Evolutionary conservation across 352 stramenopile species (phyloP).

Genomic region (Albugo candida): DNA sequence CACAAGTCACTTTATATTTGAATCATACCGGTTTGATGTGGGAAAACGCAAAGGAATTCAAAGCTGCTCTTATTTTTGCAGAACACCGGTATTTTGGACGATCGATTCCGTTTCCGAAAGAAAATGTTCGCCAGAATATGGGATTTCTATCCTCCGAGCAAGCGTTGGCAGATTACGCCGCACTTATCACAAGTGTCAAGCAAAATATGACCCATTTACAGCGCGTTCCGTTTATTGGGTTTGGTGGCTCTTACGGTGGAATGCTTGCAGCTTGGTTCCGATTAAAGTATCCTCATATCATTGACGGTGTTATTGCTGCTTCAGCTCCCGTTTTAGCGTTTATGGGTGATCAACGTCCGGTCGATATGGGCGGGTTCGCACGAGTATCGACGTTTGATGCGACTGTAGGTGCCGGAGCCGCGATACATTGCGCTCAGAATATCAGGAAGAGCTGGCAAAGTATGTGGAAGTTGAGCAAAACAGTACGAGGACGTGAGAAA

Average conservation of each 20-base stretch:
- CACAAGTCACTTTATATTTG: constrained; percentile 86
- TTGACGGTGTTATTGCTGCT: constrained; percentile 82
- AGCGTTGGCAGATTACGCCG: constrained; percentile 77
- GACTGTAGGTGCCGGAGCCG: constrained; percentile 37
- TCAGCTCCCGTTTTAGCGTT: constrained; percentile 78
- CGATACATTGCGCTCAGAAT: constrained; percentile 51
- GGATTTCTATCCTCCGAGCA: constrained; percentile 72
- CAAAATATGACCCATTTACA: constrained; percentile 13
- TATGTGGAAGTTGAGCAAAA: constrained; percentile 33
- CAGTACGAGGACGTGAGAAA: constrained; percentile 17
- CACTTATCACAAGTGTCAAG: constrained; percentile 35
- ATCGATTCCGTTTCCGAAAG: constrained; percentile 55
- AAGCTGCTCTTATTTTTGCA: constrained; percentile 87
- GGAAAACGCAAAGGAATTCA: constrained; percentile 83
- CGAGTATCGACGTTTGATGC: constrained; percentile 19
- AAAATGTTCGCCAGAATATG: constrained; percentile 28
- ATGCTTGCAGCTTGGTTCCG: constrained; percentile 86
- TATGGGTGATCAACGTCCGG: constrained; percentile 23
- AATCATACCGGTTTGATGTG: constrained; percentile 94
- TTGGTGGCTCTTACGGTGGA: constrained; percentile 85
- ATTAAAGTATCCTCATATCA: constrained; percentile 83
- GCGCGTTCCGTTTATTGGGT: constrained; percentile 69
- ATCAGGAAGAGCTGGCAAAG: constrained; percentile 38
- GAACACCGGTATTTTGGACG: constrained; percentile 95
- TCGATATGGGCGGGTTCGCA: constrained; percentile 48